Evolutionary conservation across 495 filamentous ascomycete genomes (phyloP), one percentile per base, ranked within the genome.

Genomic region (Penicillium daleae): DNA sequence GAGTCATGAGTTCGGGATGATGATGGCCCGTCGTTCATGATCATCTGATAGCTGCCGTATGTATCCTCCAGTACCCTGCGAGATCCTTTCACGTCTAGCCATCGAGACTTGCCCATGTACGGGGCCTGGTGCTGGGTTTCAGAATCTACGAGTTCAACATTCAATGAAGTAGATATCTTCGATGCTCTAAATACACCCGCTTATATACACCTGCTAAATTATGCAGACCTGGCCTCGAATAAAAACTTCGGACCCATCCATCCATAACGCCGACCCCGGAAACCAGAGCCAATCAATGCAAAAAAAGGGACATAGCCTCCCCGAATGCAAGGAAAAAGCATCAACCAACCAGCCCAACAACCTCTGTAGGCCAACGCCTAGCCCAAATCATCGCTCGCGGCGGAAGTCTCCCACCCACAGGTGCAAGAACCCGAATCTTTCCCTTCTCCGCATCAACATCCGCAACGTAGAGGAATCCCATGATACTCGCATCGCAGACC

Each of bases 391-490:
- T 76, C 17, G 93, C 91, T 70, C 87, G 84, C 55, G 87, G 83
- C 0, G 91, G 92, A 52, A 97, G 77, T 39, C 90, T 84, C 10
- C 91, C 92, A 35, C 86, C 90, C 54, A 96, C 84, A 6, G 95
- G 94, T 2, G 89, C 87, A 40, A 99, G 80, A 17, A 97, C 81
- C 62, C 91, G 88, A 54, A 98, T 79, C 72, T 89, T 90, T 57
- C 87, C 87, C 76, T 90, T 91, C 56, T 92, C 88, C 52, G 88
- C 89, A 65, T 99, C 94, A 8, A 98, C 93, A 53, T 95, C 90
- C 0, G 89, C 85, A 33, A 99, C 88, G 70, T 96, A 97, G 39
- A 97, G 83, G 74, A 96, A 98, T 6, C 95, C 95, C 82, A 96
- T 89, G 21, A 97, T 87, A 42, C 89, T 92, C 0, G 93, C 88